Evolutionary conservation across 345 rosid species (phyloP), one percentile per base, ranked within the genome.

Genomic region (Eucalyptus camaldulensis): DNA sequence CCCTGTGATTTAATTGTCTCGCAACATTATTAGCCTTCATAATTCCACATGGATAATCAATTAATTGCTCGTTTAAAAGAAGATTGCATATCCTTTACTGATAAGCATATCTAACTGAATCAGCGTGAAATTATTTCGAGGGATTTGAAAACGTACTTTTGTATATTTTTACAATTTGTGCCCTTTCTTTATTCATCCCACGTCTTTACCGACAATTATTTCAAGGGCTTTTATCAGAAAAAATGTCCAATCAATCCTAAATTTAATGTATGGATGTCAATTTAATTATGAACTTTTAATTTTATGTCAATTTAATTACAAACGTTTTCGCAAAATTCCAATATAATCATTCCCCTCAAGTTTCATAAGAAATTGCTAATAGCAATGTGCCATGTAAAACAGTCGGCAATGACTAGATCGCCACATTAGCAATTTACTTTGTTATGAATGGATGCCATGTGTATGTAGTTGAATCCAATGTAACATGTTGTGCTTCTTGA

Each of bases 361-460:
- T 40, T 40, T 76, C 8, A 0, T 21, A 14, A 10, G 5, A 76
- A 76, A 76, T 37, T 24, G 22, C 4, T 37, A 21, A 37, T 76
- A 11, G 3, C 3, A 12, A 76, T 4, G 16, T 76, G 15, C 3
- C 9, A 21, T 2, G 2, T 21, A 76, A 5, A 43, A 76, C 5
- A 0, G 1, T 21, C 0, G 6, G 1, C 3, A 2, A 76, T 40
- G 2, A 40, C 8, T 37, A 13, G 0, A 21, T 7, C 6, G 2
- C 14, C 8, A 10, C 14, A 2, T 76, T 25, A 37, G 27, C 83
- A 10, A 76, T 40, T 76, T 76, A 40, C 25, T 6, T 76, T 37
- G 3, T 21, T 21, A 14, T 3, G 29, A 37, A 44, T 76, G 85
- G 29, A 6, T 76, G 47, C 47, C 47, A 4, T 24, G 2, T 76